Evolutionary conservation across 345 rosid genomes (phyloP).

Genomic region (Gossypium longicalyx): DNA sequence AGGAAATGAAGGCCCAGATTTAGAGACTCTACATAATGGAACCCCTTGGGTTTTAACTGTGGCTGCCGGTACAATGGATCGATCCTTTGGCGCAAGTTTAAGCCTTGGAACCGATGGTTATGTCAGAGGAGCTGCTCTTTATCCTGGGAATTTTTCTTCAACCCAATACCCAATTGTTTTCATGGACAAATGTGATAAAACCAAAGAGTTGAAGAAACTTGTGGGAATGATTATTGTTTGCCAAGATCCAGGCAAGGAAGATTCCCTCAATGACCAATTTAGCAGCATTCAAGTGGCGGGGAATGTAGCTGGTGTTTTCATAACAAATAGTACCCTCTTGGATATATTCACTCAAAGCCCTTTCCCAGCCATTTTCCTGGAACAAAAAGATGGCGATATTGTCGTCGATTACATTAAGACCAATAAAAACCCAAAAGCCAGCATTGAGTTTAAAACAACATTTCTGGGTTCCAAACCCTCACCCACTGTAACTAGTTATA

Average conservation of each 20-base stretch:
- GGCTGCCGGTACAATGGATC: slow-evolving; percentile 42
- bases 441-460: slow-evolving; percentile 34
- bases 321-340: slow-evolving; percentile 27
- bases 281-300: slow-evolving; percentile 19
- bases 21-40: slow-evolving; percentile 37
- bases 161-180: slow-evolving; percentile 30
- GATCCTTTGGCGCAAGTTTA: slow-evolving; percentile 30
- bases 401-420: slow-evolving; percentile 37
- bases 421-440: slow-evolving; percentile 29
- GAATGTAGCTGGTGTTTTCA: slow-evolving; percentile 38
- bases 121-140: slow-evolving; percentile 34
- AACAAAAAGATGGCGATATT: slow-evolving; percentile 23
- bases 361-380: slow-evolving; percentile 35
- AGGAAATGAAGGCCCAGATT: slow-evolving; percentile 35
- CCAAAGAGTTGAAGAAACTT: slow-evolving; percentile 19
- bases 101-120: slow-evolving; percentile 23
- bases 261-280: slow-evolving; percentile 24
- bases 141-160: slow-evolving; percentile 24
- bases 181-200: slow-evolving; percentile 28
- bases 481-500: slow-evolving; percentile 43
- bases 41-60: slow-evolving; percentile 49
- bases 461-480: slow-evolving; percentile 29
- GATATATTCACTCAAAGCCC: slow-evolving; percentile 14
- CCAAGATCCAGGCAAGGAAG: slow-evolving; percentile 25
- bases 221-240: slow-evolving; percentile 42